A percentile compares a stretch with the other conserved stretches of the same genome.
These are phyloP conservation scores for Penicillium janthinellum DNA, from an alignment of 2,329 filamentous ascomycete genomes.

Conservation along the genomic window DNA sequence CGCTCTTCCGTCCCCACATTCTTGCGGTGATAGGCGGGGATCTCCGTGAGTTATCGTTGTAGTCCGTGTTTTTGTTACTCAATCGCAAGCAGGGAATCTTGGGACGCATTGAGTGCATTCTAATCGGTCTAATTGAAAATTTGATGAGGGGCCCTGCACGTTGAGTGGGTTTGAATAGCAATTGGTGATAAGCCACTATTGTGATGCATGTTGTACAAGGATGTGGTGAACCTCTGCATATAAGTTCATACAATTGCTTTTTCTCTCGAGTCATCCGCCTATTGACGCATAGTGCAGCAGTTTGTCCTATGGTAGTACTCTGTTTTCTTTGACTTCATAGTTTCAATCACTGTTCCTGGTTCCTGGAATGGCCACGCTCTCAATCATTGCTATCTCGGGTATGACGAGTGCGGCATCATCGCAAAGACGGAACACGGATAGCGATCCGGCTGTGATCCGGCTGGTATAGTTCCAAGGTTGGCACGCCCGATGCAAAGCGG, in stretches of 20 bases:
- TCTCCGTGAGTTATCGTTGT: not conserved
- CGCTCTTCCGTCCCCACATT: constrained; percentile 18
- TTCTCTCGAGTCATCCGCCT: not conserved
- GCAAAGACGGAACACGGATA: constrained; percentile 19
- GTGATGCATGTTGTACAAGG: not conserved
- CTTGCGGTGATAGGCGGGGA: constrained; percentile 3
- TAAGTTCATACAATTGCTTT: not conserved
- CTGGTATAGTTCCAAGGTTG: constrained; percentile 22
- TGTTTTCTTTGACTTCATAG: not conserved
- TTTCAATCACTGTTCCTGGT: not conserved
- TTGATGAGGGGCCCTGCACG: not conserved
- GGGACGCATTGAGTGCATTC: not conserved
- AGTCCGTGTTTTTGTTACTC: not conserved
- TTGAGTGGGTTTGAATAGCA: not conserved
- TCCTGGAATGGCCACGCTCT: not conserved
- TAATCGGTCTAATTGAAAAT: not conserved
- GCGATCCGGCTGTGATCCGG: constrained; percentile 23
- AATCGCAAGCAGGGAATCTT: not conserved
- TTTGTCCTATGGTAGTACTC: not conserved
- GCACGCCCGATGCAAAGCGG: constrained; percentile 21
- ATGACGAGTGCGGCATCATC: not conserved
- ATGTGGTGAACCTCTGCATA: not conserved
- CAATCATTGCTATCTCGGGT: no score
- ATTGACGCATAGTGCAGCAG: not conserved
- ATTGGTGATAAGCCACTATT: not conserved